Percentiles rank a stretch among this genome's conserved stretches.
Evolutionary conservation across 2,329 filamentous ascomycete species (phyloP).

Genomic region (Aspergillus novoparasiticus): DNA sequence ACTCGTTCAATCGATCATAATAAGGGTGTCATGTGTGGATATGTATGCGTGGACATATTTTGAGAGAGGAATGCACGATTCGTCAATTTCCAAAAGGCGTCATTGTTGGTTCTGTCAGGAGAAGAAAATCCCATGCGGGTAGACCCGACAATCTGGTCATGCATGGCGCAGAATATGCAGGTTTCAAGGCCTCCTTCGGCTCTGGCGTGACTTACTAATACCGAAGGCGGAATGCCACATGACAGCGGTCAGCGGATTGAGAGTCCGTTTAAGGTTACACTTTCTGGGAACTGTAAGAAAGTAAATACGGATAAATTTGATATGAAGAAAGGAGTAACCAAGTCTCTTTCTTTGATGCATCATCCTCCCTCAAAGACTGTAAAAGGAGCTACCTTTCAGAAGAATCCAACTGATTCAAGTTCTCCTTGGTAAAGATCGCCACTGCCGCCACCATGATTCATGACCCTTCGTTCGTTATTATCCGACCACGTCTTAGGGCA

Average conservation of each 20-base stretch:
- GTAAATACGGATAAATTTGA: neutral
- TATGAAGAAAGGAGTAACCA: no score
- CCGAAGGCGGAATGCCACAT: constrained; percentile 6
- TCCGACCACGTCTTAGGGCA: neutral
- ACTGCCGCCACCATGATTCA: neutral
- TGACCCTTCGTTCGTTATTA: neutral
- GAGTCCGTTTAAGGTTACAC: neutral
- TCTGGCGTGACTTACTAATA: neutral
- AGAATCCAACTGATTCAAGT: neutral
- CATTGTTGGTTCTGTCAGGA: neutral
- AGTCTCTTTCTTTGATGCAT: neutral
- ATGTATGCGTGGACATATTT: neutral
- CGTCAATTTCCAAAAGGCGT: neutral
- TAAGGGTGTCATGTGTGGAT: neutral
- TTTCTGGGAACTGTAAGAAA: neutral
- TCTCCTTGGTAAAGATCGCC: neutral
- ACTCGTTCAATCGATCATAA: neutral
- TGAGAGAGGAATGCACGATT: neutral
- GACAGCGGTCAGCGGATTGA: constrained; percentile 1
- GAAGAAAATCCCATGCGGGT: constrained; percentile 8
- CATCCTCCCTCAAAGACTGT: neutral
- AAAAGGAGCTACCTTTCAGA: neutral
- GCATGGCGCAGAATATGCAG: constrained; percentile 4
- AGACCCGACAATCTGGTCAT: constrained; percentile 24
- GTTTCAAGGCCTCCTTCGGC: neutral